Evolutionary conservation across 257 asterid species (phyloP), one percentile per base, ranked within the genome.

Genomic region (Cruciata laevipes): DNA sequence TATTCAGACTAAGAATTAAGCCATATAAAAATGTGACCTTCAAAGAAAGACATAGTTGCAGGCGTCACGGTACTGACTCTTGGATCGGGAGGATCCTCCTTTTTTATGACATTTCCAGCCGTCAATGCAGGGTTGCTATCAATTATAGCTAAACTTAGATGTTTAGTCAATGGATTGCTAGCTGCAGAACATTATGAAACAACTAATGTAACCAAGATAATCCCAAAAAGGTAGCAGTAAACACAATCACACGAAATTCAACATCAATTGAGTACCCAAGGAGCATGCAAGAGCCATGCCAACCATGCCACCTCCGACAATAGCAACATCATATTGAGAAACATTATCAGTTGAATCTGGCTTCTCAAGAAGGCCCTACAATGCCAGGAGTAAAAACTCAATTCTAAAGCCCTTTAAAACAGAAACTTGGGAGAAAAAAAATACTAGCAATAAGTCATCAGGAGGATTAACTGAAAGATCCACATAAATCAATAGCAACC

Each of bases 261-360:
- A 31, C 16, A 42, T 64, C 27, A 75, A 56, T 69, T 32, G 2
- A 27, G 3, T 82, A 94, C 99, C 97, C 69, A 94, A 80, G 65
- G 96, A 79, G 82, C 91, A 90, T 8, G 99, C 96, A 56, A 94
- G 84, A 72, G 97, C 96, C 96, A 88, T 84, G 77, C 97, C 99
- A 63, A 94, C 99, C 99, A 90, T 88, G 83, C 99, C 97, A 56
- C 99, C 99, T 76, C 99, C 99, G 75, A 94, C 99, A 77, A 94
- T 87, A 71, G 99, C 97, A 76, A 94, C 79, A 74, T 94, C 99
- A 68, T 94, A 85, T 72, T 88, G 84, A 0, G 84, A 86, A 73
- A 66, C 65, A 74, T 77, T 65, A 49, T 73, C 74, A 38, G 68
- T 52, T 33, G 71, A 6, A 58, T 69, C 80, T 42, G 61, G 73